phyloP scores from a whole-genome alignment of 352 stramenopile genomes.

The Thalassiosira exigua region DNA sequence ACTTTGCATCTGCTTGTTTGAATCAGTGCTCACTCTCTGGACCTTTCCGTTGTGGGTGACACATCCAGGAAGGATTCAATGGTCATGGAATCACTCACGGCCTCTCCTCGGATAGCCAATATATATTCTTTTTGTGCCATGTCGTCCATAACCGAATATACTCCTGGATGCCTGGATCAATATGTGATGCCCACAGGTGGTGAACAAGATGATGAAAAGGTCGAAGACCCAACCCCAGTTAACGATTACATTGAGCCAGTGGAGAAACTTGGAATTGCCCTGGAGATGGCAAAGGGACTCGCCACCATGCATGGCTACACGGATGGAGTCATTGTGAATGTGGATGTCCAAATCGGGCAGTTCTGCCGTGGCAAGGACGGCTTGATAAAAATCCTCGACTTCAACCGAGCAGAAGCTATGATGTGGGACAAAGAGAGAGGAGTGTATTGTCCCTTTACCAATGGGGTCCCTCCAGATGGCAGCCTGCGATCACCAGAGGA shows the following conservation, averaged over 20 bases:
- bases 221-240: slow-evolving; percentile 8
- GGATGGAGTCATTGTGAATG: slow-evolving; percentile 53
- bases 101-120: slow-evolving; percentile 62
- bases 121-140: slow-evolving; percentile 80
- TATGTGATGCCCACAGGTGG: slow-evolving; percentile 48
- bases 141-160: slow-evolving; percentile 56
- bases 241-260: slow-evolving; percentile 38
- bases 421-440: slow-evolving; percentile 67
- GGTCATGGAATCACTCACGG: slow-evolving; percentile 68
- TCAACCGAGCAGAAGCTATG: slow-evolving; percentile 79
- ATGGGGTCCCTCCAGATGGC: slow-evolving; percentile 31
- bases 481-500: slow-evolving; percentile 75
- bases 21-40: no score
- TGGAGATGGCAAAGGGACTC: slow-evolving; percentile 76
- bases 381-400: slow-evolving; percentile 80
- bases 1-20: no score
- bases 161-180: slow-evolving; percentile 45
- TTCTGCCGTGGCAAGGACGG: slow-evolving; percentile 62
- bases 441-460: slow-evolving; percentile 73
- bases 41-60: no score
- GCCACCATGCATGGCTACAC: slow-evolving; percentile 73
- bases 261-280: slow-evolving; percentile 76
- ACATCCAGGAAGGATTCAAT: slow-evolving; percentile 80
- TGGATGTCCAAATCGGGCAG: slow-evolving; percentile 60
- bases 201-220: slow-evolving; percentile 21